Percentiles rank a stretch among this genome's conserved stretches.
These are phyloP conservation scores for Mycena vitilis DNA, from an alignment of 768 basidiomycete genomes.

Conservation along the genomic window DNA sequence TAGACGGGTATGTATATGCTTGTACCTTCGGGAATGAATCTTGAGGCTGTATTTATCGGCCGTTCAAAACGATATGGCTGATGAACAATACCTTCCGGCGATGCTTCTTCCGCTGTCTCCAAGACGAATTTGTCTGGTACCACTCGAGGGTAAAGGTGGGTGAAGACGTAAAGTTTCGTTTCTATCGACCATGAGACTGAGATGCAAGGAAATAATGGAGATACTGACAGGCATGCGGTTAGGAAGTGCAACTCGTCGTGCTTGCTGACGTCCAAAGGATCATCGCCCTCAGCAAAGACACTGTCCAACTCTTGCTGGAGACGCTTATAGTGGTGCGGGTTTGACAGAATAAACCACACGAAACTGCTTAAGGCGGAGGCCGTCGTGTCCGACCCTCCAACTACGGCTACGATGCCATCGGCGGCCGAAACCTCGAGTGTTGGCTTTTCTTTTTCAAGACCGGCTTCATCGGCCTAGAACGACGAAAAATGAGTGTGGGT, in stretches of 20 bases:
- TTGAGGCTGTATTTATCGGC: constrained; percentile 32
- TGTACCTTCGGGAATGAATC: constrained; percentile 59
- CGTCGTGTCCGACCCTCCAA: constrained; percentile 55
- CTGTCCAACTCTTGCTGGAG: constrained; percentile 49
- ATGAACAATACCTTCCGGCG: constrained; percentile 3
- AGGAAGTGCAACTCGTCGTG: constrained; percentile 48
- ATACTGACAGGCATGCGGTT: constrained; percentile 49
- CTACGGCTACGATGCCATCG: constrained; percentile 53
- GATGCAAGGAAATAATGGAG: background rate
- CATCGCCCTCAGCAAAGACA: constrained; percentile 38
- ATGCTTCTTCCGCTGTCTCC: constrained; percentile 1
- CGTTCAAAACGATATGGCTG: background rate
- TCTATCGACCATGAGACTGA: constrained; percentile 40
- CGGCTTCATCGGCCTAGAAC: constrained; percentile 54
- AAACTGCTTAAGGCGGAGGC: constrained; percentile 47
- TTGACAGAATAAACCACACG: constrained; percentile 48
- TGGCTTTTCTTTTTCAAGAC: constrained; percentile 45
- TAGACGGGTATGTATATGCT: constrained; percentile 56
- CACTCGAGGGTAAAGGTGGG: constrained; percentile 60
- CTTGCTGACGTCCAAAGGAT: constrained; percentile 40
- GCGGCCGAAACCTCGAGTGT: constrained; percentile 48
- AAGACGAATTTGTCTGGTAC: constrained; percentile 44
- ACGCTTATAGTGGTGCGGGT: constrained; percentile 47
- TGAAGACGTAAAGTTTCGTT: constrained; percentile 63
- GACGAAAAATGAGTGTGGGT: background rate